A percentile compares a stretch with the other conserved stretches of the same genome.
Conservation (phyloP, 2,329 filamentous ascomycete species). For the Sphaerulina musiva region DNA sequence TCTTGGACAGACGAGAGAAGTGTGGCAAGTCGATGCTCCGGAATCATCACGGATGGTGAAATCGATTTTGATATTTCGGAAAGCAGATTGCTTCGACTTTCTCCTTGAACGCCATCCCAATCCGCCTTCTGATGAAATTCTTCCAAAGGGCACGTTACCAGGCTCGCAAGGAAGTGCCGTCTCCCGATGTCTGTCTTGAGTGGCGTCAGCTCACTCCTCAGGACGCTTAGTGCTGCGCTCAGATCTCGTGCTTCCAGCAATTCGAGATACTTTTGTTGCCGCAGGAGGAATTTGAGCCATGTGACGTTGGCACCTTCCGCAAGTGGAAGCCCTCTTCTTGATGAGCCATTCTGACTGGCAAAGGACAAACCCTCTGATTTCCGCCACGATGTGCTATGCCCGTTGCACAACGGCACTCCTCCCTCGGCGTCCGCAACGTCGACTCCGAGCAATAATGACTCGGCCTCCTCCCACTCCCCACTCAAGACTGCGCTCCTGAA, state of each 20-base stretch:
- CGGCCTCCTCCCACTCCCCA: slow-evolving; percentile 80
- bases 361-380: slow-evolving; percentile 20
- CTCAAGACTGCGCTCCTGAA: slow-evolving; percentile 74
- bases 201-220: slow-evolving; percentile 81
- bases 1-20: slow-evolving; percentile 79
- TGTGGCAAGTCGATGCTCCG: slow-evolving; percentile 76
- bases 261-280: slow-evolving; percentile 93
- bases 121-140: slow-evolving; percentile 69
- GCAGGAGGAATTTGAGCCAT: slow-evolving; percentile 78
- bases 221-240: slow-evolving; percentile 67
- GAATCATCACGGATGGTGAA: slow-evolving; percentile 94
- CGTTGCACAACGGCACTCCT: slow-evolving; percentile 36
- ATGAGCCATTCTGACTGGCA: slow-evolving; percentile 27
- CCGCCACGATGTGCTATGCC: slow-evolving; percentile 22
- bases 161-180: slow-evolving; percentile 67
- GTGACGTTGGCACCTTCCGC: slow-evolving; percentile 67
- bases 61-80: slow-evolving; percentile 83
- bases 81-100: slow-evolving; percentile 67
- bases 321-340: slow-evolving; percentile 58
- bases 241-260: slow-evolving; percentile 72
- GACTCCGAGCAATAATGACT: slow-evolving; percentile 63
- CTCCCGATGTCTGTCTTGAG: slow-evolving; percentile 70
- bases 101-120: slow-evolving; percentile 76
- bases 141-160: slow-evolving; percentile 81
- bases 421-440: slow-evolving; percentile 35